Base-by-base conservation (phyloP, 805 yeast species). In the Peterozyma xylosa region DNA sequence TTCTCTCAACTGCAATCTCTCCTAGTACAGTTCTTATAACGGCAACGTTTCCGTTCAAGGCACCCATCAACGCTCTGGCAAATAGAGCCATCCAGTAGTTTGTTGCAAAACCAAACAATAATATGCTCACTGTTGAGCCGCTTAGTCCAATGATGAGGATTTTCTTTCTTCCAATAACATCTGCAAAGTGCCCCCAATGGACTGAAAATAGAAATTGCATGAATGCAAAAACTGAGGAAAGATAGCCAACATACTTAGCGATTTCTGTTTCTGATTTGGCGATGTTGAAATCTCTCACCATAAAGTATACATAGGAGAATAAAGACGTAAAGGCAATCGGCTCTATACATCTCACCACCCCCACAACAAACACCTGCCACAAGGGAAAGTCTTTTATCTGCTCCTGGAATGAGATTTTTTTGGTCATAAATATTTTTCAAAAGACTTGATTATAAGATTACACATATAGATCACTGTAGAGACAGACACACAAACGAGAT, bases 321-420 rank as follows among this genome's bases (percentile, higher is more conserved):
- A 78, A 57, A 5, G 82, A 76, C 3, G 83, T 75, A 60, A 77
- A 78, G 2, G 82, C 75, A 15, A 78, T 67, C 1, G 84, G 84
- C 53, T 78, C 84, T 11, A 76, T 67, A 45, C 78, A 71, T 42
- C 84, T 61, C 40, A 76, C 74, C 32, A 70, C 49, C 33, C 66
- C 60, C 9, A 68, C 53, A 11, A 67, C 64, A 7, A 53, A 45
- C 38, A 67, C 50, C 50, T 78, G 84, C 51, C 69, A 59, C 54
- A 70, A 61, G 11, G 83, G 83, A 53, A 78, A 76, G 27, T 76
- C 82, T 35, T 54, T 59, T 64, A 78, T 64, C 53, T 74, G 81
- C 48, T 77, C 73, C 37, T 66, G 58, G 50, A 74, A 73, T 5
- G 64, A 30, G 11, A 46, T 41, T 10, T 27, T 32, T 2, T 27